Evolutionary conservation across 441 rosid genomes (phyloP).

Genomic region (Corymbia citriodora): DNA sequence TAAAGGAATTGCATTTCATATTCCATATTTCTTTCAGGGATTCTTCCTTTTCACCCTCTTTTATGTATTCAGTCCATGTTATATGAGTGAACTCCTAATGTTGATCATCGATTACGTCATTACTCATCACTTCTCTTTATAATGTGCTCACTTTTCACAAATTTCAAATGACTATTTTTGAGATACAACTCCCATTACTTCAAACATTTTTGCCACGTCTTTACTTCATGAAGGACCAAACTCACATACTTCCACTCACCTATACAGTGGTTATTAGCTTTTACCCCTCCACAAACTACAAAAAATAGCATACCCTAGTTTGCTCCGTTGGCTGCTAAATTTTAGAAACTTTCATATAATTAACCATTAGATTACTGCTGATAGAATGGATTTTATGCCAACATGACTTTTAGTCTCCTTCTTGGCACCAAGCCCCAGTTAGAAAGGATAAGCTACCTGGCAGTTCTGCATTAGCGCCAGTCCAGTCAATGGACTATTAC

Average conservation of each 20-base stretch:
- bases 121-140: not conserved
- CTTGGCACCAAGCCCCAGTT: not conserved
- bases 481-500: not conserved
- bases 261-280: not conserved
- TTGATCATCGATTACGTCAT: not conserved
- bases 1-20: conserved; percentile 50
- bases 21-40: conserved; percentile 40
- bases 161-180: not conserved
- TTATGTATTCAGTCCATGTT: conserved; percentile 10
- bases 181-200: not conserved
- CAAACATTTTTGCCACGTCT: not conserved
- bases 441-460: not conserved
- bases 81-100: not conserved
- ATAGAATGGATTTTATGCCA: not conserved
- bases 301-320: not conserved
- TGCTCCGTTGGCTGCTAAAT: not conserved
- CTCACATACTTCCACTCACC: not conserved
- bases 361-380: not conserved
- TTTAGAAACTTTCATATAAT: not conserved
- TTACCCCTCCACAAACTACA: not conserved
- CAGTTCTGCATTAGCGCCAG: not conserved
- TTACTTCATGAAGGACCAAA: not conserved
- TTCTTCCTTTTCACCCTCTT: conserved; percentile 30
- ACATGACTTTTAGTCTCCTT: not conserved
- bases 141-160: not conserved